phyloP scores from a whole-genome alignment of 2,329 filamentous ascomycete species.

The Taxawa tesnikishii region DNA sequence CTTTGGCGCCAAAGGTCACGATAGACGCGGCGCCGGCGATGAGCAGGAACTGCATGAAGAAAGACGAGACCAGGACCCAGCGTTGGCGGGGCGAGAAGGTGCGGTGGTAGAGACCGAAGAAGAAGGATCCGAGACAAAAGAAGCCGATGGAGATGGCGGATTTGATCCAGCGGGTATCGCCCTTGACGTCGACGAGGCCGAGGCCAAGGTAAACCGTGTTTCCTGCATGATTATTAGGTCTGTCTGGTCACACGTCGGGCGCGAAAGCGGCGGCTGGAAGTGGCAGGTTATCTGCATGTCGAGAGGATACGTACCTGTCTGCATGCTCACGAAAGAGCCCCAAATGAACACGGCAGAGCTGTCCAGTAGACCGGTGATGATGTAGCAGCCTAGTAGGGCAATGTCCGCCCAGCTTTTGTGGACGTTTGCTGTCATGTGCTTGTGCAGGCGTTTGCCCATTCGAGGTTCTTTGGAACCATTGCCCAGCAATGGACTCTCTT shows the following conservation, averaged over 20 bases:
- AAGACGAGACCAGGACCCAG: constrained; percentile 47
- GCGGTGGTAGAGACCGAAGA: constrained; percentile 59
- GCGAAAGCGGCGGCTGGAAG: neutral
- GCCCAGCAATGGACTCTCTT: neutral
- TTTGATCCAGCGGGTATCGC: constrained; percentile 51
- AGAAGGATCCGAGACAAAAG: constrained; percentile 62
- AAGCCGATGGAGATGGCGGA: constrained; percentile 56
- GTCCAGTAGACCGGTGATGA: constrained; percentile 67
- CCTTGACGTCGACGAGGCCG: constrained; percentile 48
- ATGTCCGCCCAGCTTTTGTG: constrained; percentile 53
- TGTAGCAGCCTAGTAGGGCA: constrained; percentile 58
- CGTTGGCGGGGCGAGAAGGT: constrained; percentile 47
- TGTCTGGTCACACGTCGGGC: neutral
- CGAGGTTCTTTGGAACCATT: neutral
- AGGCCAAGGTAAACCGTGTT: constrained; percentile 73
- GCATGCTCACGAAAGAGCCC: constrained; percentile 75
- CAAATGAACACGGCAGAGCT: constrained; percentile 65
- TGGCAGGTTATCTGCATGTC: neutral
- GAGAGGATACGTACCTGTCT: constrained; percentile 46
- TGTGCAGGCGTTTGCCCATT: constrained; percentile 3
- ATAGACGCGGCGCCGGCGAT: constrained; percentile 28
- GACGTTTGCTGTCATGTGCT: constrained; percentile 36
- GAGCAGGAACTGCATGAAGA: constrained; percentile 28
- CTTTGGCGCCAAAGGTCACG: constrained; percentile 21
- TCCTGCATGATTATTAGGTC: constrained; percentile 18